Conservation (phyloP, 129 eudicot genomes). For the Chrysanthemum makinoi region DNA sequence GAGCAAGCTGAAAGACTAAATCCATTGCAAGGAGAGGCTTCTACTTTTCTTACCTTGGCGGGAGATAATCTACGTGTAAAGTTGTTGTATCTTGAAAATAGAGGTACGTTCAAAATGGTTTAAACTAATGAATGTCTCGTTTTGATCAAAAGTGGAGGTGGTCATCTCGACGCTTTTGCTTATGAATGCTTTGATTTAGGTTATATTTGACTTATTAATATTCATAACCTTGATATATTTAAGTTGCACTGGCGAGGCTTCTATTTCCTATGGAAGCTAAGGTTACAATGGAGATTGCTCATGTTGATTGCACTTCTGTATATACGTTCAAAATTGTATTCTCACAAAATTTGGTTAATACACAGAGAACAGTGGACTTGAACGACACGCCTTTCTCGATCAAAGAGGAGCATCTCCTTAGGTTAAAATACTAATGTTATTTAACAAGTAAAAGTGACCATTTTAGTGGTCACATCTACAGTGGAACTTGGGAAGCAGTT, state of each 20-base stretch:
- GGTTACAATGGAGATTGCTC: constrained; percentile 98
- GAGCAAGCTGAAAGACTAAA: constrained; percentile 96
- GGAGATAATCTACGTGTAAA: constrained; percentile 74
- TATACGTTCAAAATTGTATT: constrained; percentile 45
- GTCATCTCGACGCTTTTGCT: no score
- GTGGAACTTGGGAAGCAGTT: constrained; percentile 95
- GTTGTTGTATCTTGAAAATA: constrained; percentile 76
- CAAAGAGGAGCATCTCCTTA: constrained; percentile 72
- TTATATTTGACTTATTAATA: no score
- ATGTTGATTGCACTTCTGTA: constrained; percentile 84
- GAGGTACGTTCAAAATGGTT: constrained; percentile 43
- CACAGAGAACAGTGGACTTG: constrained; percentile 74
- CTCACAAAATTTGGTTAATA: constrained; percentile 45
- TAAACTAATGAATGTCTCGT: no score
- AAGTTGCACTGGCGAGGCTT: constrained; percentile 64
- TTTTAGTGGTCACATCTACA: constrained; percentile 31
- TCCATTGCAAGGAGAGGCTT: constrained; percentile 92
- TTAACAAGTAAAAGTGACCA: background rate
- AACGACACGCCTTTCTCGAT: constrained; percentile 86
- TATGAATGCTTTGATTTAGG: background rate
- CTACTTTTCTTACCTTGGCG: constrained; percentile 85
- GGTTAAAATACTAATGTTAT: constrained; percentile 35
- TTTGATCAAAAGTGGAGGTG: no score
- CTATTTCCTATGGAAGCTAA: constrained; percentile 93
- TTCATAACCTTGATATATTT: no score